phyloP scores from a whole-genome alignment of 2,329 filamentous ascomycete species.

The Cytospora piceicola region DNA sequence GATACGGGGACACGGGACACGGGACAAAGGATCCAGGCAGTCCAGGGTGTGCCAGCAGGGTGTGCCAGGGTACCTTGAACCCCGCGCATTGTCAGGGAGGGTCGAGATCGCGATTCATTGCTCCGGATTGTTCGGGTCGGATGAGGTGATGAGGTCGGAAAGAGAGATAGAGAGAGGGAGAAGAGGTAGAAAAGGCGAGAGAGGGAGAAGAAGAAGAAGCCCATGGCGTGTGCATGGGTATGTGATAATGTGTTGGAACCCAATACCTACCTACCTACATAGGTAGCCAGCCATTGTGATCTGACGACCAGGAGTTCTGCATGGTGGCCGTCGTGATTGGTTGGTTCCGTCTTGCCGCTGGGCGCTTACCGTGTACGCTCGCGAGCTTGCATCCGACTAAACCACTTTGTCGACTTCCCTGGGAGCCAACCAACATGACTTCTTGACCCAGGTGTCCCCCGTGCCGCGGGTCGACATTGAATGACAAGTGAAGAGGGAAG shows the following conservation, averaged over 20 bases:
- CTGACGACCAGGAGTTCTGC: conserved; percentile 22
- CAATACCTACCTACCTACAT: background rate
- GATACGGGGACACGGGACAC: too few relatives aligned
- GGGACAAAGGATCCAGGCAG: background rate
- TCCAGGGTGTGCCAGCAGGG: too few relatives aligned
- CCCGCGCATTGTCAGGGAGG: conserved; percentile 1
- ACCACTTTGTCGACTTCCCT: background rate
- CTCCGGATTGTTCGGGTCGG: conserved; percentile 11
- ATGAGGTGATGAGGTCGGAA: background rate
- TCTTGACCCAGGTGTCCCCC: conserved; percentile 2
- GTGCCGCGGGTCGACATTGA: conserved; percentile 13
- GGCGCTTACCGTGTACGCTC: conserved; percentile 29
- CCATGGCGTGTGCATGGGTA: background rate
- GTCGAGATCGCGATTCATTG: conserved; percentile 6
- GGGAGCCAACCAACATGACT: conserved; percentile 11
- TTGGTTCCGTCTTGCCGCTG: conserved; percentile 18
- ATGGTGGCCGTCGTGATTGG: conserved; percentile 27
- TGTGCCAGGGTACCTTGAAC: background rate
- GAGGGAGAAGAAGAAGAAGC: conserved; percentile 1
- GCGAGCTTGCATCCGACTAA: conserved; percentile 22
- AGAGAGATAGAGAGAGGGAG: too few relatives aligned
- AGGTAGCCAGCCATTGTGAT: conserved; percentile 29
- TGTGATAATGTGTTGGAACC: background rate
- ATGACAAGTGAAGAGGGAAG: background rate
- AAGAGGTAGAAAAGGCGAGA: background rate